phyloP scores from a whole-genome alignment of 352 stramenopile species.

The Saprolegnia diclina region DNA sequence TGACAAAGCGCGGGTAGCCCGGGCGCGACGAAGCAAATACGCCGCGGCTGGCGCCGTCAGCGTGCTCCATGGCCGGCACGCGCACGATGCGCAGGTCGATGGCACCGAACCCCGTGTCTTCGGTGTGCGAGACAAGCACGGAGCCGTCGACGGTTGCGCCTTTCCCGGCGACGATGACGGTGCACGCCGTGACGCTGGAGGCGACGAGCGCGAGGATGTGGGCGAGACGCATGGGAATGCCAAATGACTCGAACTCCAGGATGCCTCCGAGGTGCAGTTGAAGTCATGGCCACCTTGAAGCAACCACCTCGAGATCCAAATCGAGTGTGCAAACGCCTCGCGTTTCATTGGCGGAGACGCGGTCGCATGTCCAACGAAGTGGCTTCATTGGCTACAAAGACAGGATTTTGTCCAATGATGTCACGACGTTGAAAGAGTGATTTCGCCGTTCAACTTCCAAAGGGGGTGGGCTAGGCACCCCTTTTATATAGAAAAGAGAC shows the following conservation, averaged over 20 bases:
- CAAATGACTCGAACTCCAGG: neutral
- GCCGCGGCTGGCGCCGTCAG: conserved; percentile 34
- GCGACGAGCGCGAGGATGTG: neutral
- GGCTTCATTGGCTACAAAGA: too few relatives aligned
- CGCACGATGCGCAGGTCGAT: conserved; percentile 88
- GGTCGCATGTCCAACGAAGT: too few relatives aligned
- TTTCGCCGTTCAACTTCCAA: too few relatives aligned
- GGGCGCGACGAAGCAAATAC: conserved; percentile 36
- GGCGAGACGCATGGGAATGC: neutral
- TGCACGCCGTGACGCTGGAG: conserved; percentile 45
- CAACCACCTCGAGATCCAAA: neutral
- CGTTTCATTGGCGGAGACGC: too few relatives aligned
- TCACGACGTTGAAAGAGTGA: too few relatives aligned
- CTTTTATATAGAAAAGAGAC: too few relatives aligned
- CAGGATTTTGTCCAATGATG: too few relatives aligned
- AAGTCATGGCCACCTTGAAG: neutral
- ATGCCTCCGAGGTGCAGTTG: neutral
- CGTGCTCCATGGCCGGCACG: conserved; percentile 79
- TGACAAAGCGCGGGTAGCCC: conserved; percentile 69
- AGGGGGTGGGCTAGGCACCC: too few relatives aligned
- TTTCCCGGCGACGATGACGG: conserved; percentile 77
- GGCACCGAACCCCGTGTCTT: conserved; percentile 63
- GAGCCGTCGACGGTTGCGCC: conserved; percentile 73
- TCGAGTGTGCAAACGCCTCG: too few relatives aligned
- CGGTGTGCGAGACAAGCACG: conserved; percentile 85